Percentiles rank a stretch among this genome's conserved stretches.
Conservation (phyloP, 768 basidiomycete genomes). For the Tremella fuciformis region DNA sequence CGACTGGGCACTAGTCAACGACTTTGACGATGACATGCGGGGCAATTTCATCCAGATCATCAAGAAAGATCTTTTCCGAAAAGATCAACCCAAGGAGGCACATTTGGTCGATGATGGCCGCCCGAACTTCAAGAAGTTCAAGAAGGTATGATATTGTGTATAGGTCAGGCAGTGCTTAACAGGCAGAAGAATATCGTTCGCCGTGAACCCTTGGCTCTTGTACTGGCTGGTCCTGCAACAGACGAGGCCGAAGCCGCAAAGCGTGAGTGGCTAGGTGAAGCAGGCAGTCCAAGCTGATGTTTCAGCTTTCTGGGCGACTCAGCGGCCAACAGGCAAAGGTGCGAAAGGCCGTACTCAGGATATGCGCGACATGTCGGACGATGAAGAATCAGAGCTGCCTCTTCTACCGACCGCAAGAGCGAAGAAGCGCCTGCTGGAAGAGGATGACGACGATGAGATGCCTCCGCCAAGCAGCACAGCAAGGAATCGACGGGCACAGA, state of each 20-base stretch:
- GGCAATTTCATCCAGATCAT: slow-evolving; percentile 51
- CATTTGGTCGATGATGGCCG: slow-evolving; percentile 26
- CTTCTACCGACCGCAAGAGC: slow-evolving; percentile 7
- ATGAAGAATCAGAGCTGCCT: slow-evolving; percentile 19
- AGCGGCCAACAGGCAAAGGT: slow-evolving; percentile 12
- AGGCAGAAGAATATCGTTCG: slow-evolving; percentile 37
- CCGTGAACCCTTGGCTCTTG: slow-evolving; percentile 32
- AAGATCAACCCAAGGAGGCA: slow-evolving; percentile 33
- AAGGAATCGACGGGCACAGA: background rate
- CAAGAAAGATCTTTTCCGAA: slow-evolving; percentile 46
- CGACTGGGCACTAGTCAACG: slow-evolving; percentile 40
- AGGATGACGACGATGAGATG: slow-evolving; percentile 22
- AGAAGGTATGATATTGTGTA: slow-evolving; percentile 39
- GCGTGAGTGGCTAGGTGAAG: slow-evolving; percentile 18
- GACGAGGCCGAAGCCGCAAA: slow-evolving; percentile 40
- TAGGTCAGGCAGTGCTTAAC: slow-evolving; percentile 7
- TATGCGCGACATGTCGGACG: slow-evolving; percentile 7
- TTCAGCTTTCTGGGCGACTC: slow-evolving; percentile 40
- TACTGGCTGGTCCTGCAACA: slow-evolving; percentile 22
- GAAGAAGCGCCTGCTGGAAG: slow-evolving; percentile 14
- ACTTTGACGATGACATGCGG: slow-evolving; percentile 44
- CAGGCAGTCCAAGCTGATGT: slow-evolving; percentile 6
- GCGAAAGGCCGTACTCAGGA: slow-evolving; percentile 16
- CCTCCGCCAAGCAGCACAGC: background rate
- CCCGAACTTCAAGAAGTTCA: slow-evolving; percentile 52